Evolutionary conservation across 176 grass and related monocot genomes (phyloP), one percentile per base, ranked within the genome.

Genomic region (Cymbopogon citratus): DNA sequence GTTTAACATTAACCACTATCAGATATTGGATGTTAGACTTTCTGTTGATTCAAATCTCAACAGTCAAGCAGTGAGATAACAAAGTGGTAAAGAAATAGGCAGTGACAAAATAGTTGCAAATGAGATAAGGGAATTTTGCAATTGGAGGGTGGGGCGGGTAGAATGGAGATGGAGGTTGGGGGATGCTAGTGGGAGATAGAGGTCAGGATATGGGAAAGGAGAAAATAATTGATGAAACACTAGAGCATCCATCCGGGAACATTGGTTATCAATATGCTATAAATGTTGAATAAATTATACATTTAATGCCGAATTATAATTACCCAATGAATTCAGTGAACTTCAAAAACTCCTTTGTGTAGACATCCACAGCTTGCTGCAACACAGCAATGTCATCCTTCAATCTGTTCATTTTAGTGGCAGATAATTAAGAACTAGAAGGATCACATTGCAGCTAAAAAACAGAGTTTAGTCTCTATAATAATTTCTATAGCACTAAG

Each of bases 271-370:
- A 59, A 24, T 59, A 59, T 59, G 54, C 54, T 59, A 59, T 21
- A 7, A 18, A 61, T n/a, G 49, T 27, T 31, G 12, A 54, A 63
- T 10, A 66, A 75, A 83, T 13, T 66, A 16, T 63, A 44, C 13
- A 76, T 28, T 71, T 66, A 73, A 81, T 57, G 46, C 65, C 15
- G 26, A 88, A 71, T 68, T 38, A 9, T 77, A 54, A 52, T 86
- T 91, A 99, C 96, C 96, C 87, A 33, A 99, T 99, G 80, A 99
- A 99, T 77, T 79, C 18, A 74, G 85, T 92, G 69, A 90, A 95
- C 63, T 93, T 93, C 73, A 90, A 87, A 46, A 95, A 85, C 81
- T 99, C 96, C 63, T 86, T 83, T 0, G 76, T 88, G 80, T 99
- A 99, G 27, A 86, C 69, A 75, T 69, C 26, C 27, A 88, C 93